A percentile compares a stretch with the other conserved stretches of the same genome.
phyloP scores from a whole-genome alignment of 2,329 filamentous ascomycete species.

The Dothiorella sarmentorum region DNA sequence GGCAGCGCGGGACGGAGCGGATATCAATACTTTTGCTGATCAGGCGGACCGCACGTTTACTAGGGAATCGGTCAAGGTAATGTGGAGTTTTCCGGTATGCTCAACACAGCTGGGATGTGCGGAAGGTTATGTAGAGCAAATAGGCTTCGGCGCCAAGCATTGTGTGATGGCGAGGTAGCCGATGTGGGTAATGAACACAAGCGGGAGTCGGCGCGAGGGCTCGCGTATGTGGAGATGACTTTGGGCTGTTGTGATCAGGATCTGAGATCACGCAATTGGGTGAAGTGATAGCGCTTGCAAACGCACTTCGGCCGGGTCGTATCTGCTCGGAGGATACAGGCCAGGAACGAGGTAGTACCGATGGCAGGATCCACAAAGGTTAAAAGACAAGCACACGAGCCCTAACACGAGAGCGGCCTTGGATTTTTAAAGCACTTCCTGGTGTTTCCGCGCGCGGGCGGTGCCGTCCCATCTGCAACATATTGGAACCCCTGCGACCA shows the following conservation, averaged over 20 bases:
- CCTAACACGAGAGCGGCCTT: background rate
- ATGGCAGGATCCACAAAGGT: constrained; percentile 2
- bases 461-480: constrained; percentile 2
- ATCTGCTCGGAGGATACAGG: background rate
- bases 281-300: background rate
- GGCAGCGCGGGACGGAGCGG: background rate
- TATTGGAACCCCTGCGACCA: constrained; percentile 1
- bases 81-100: background rate
- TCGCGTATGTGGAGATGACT: background rate
- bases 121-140: constrained; percentile 15
- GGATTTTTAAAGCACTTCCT: constrained; percentile 5
- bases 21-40: background rate
- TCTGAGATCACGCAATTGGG: constrained; percentile 12
- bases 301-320: constrained; percentile 7
- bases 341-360: background rate
- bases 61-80: background rate
- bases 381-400: background rate
- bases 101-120: background rate
- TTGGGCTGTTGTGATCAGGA: constrained; percentile 9
- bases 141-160: constrained; percentile 14
- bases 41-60: background rate
- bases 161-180: constrained; percentile 7
- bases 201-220: background rate
- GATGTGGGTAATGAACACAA: background rate
- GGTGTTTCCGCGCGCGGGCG: constrained; percentile 1